These are phyloP conservation scores for Styphnolobium japonicum DNA, from an alignment of 306 rosid genomes.

Conservation along the genomic window DNA sequence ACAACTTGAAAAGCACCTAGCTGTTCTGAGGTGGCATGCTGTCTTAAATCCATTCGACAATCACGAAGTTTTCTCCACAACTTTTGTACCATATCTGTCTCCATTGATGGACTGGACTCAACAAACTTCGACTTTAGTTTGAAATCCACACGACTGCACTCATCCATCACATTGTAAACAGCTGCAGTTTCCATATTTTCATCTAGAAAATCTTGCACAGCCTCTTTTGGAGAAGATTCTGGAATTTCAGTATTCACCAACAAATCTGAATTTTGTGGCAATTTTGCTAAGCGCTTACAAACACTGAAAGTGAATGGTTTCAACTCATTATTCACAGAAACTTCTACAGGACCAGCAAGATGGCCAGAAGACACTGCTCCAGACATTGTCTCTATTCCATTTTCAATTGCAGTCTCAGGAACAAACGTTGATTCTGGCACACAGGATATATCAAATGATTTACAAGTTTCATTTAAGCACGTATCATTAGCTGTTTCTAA, in stretches of 20 bases:
- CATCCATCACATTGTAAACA: constrained; percentile 71
- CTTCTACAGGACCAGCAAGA: constrained; percentile 37
- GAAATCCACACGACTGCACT: constrained; percentile 81
- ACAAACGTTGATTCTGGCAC: constrained; percentile 86
- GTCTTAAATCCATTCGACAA: constrained; percentile 43
- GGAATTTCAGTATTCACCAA: constrained; percentile 35
- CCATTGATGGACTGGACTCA: constrained; percentile 32
- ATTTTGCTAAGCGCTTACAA: constrained; percentile 25
- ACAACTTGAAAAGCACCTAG: constrained; percentile 44
- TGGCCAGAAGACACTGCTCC: constrained; percentile 48
- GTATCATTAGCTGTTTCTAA: constrained; percentile 45
- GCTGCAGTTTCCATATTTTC: constrained; percentile 42
- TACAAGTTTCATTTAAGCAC: constrained; percentile 44
- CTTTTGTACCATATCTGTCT: constrained; percentile 48
- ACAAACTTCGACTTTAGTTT: constrained; percentile 29
- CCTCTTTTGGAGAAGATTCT: constrained; percentile 40
- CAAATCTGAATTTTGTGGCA: constrained; percentile 30
- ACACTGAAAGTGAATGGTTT: constrained; percentile 20
- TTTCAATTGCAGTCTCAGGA: constrained; percentile 68
- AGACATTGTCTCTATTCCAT: constrained; percentile 46
- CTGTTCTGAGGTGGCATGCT: constrained; percentile 45
- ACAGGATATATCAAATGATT: constrained; percentile 56
- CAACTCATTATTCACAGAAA: constrained; percentile 41
- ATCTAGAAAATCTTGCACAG: constrained; percentile 40
- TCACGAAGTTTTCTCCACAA: constrained; percentile 65